A percentile compares a stretch with the other conserved stretches of the same genome.
phyloP scores from a whole-genome alignment of 2,329 filamentous ascomycete species.

The Aspergillus tanneri region DNA sequence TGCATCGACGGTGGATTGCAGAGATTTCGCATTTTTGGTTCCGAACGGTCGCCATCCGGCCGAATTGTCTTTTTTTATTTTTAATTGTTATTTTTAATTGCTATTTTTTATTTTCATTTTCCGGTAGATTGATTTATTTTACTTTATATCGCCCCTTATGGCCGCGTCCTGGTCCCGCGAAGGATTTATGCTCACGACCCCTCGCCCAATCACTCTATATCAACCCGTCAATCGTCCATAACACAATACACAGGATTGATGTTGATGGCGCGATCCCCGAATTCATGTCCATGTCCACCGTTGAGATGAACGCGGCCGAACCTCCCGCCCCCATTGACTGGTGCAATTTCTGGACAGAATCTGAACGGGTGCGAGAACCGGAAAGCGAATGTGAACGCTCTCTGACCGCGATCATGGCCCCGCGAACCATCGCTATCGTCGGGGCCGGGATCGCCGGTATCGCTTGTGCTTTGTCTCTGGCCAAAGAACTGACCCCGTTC shows the following conservation, averaged over 20 bases:
- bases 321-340: constrained; percentile 7
- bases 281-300: not conserved
- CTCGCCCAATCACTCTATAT: not conserved
- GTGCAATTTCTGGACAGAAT: constrained; percentile 4
- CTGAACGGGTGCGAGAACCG: too few species aligned
- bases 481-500: constrained; percentile 33
- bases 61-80: too few species aligned
- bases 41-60: too few species aligned
- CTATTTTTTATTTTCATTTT: not conserved
- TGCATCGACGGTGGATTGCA: too few species aligned
- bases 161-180: not conserved
- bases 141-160: not conserved
- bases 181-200: not conserved
- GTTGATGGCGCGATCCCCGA: too few species aligned
- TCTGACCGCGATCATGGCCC: constrained; percentile 12
- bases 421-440: constrained; percentile 32
- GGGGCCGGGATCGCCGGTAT: constrained; percentile 39
- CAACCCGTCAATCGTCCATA: too few species aligned
- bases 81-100: not conserved
- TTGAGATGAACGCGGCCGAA: not conserved
- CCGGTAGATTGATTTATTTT: too few species aligned
- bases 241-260: too few species aligned
- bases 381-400: constrained; percentile 9
- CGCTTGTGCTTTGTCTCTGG: constrained; percentile 33
- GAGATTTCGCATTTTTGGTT: too few species aligned